Percentiles rank a stretch among this genome's conserved stretches.
Evolutionary conservation across 495 filamentous ascomycete genomes (phyloP).

Genomic region (Cudoniella acicularis): DNA sequence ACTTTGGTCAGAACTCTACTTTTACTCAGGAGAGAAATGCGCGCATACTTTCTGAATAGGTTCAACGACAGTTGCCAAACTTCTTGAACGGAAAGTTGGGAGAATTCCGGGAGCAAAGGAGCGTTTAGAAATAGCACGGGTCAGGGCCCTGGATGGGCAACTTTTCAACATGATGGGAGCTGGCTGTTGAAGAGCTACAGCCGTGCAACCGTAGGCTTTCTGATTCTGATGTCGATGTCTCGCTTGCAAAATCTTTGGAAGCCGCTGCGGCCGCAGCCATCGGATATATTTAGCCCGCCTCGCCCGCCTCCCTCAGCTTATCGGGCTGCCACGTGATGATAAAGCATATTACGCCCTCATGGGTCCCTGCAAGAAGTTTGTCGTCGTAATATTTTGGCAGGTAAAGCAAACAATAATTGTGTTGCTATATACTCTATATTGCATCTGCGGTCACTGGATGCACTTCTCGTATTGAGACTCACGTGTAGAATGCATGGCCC

Average conservation of each 20-base stretch:
- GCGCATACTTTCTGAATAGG: constrained; percentile 25
- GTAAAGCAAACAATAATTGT: too few relatives aligned
- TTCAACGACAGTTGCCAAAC: constrained; percentile 26
- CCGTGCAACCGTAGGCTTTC: background rate
- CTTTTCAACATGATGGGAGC: constrained; percentile 22
- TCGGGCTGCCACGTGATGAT: background rate
- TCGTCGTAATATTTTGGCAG: too few relatives aligned
- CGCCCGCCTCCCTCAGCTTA: background rate
- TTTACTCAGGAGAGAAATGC: background rate
- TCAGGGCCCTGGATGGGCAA: constrained; percentile 18
- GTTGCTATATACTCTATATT: too few relatives aligned
- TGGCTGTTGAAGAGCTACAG: background rate
- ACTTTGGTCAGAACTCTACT: background rate
- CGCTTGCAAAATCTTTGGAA: background rate
- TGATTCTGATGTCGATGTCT: background rate
- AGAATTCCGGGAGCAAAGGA: constrained; percentile 6
- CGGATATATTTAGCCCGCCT: too few relatives aligned
- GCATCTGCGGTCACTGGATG: too few relatives aligned
- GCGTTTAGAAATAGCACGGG: constrained; percentile 10
- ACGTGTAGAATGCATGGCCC: too few relatives aligned
- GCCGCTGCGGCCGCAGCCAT: background rate
- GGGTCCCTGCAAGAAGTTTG: too few relatives aligned
- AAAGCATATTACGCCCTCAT: too few relatives aligned
- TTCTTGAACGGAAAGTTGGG: constrained; percentile 20
- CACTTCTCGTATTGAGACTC: too few relatives aligned